Evolutionary conservation across 78 protist genomes (phyloP).

Genomic region (Bodo saltans): DNA sequence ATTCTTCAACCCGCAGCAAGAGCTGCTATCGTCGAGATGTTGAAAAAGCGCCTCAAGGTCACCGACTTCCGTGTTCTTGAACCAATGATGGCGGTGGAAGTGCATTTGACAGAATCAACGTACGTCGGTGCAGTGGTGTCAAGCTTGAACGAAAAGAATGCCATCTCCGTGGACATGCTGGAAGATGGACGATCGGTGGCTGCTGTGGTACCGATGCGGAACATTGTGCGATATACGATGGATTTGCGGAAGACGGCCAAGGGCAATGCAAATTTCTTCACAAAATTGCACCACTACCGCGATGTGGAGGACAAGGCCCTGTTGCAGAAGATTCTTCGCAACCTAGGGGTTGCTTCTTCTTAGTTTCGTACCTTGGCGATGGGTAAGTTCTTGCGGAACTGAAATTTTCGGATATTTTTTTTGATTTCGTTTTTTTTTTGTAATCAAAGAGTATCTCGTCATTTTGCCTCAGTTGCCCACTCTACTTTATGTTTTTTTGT

Average conservation of each 20-base stretch:
- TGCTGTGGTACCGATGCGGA: not conserved
- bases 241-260: not conserved
- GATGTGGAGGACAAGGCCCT: no score
- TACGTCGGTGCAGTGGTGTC: not conserved
- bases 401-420: slow-evolving; percentile 13
- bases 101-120: not conserved
- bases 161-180: not conserved
- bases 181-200: not conserved
- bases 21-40: not conserved
- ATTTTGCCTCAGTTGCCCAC: not conserved
- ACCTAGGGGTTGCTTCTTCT: no score
- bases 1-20: not conserved
- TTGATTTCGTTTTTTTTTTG: not conserved
- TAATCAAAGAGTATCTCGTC: not conserved
- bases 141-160: not conserved
- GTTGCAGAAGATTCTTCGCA: no score
- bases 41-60: not conserved
- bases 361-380: not conserved
- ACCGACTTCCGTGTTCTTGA: not conserved
- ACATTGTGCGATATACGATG: slow-evolving; percentile 13
- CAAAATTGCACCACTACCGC: not conserved
- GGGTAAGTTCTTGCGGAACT: not conserved
- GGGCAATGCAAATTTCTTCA: slow-evolving; percentile 1
- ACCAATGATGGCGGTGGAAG: not conserved
- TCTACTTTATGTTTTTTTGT: not conserved